Evolutionary conservation across 2,329 filamentous ascomycete species (phyloP), one percentile per base, ranked within the genome.

Genomic region (Cladosporium sp.): DNA sequence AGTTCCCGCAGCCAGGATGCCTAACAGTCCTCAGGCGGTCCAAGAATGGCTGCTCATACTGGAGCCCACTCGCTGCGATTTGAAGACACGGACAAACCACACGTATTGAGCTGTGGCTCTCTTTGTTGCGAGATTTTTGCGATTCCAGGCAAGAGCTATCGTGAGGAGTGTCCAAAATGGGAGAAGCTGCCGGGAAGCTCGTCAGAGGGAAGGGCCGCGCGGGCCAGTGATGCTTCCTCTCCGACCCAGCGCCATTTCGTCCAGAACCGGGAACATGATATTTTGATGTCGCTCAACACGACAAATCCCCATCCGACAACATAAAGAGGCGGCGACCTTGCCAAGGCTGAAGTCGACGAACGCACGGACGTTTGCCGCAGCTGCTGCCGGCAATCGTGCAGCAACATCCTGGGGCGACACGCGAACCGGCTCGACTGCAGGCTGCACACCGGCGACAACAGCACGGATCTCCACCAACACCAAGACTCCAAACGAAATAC

Each of bases 351-450:
- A 36, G 59, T 61, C 44, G 41, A 26, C 44, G 36, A 36, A 32
- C 44, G 59, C 59, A 15, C 59, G 44, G 59, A 52, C 59, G 21
- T 44, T 51, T 21, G 44, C 59, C 44, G 44, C 10, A 62, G 59
- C 32, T 52, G 59, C 32, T 52, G 59, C 59, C 32, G 59, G 28
- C 59, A 49, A 15, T 63, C 32, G 59, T 52, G 60, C 58, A 60
- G 58, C 59, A 52, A 63, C 60, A 63, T 54, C 60, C 60, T 54
- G 34, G 47, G 60, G 32, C 49, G 30, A 62, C 60, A 55, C 52
- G 28, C 52, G 52, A 55, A 21, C 52, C n/a, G n/a, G 38, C 58
- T 63, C n/a, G 60, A 54, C 49, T 41, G 47, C 60, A 54, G 24
- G 49, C 60, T 34, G 60, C 21, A 36, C 15, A 34, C 36, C 47